These are phyloP conservation scores for Bipolaris bicolor DNA, from an alignment of 2,329 filamentous ascomycete species.

Conservation along the genomic window DNA sequence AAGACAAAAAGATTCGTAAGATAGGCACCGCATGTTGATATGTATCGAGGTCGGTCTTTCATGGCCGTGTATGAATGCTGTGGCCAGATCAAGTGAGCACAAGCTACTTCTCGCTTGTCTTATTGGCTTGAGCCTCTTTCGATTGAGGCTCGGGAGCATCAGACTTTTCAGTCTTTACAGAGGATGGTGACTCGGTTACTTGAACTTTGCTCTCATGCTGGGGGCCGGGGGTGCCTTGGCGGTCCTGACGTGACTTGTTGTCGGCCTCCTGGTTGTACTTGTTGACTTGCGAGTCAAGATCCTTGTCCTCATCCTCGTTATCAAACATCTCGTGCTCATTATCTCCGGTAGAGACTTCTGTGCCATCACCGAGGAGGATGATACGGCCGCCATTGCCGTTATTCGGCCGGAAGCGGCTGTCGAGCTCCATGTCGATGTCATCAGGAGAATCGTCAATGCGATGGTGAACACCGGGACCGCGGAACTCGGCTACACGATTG, in stretches of 20 bases:
- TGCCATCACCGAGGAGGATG: slow-evolving; percentile 94
- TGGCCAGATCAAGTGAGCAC: slow-evolving; percentile 12
- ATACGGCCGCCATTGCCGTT: slow-evolving; percentile 73
- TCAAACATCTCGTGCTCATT: slow-evolving; percentile 95
- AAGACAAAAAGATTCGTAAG: slow-evolving; percentile 20
- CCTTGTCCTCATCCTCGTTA: slow-evolving; percentile 83
- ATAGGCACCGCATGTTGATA: slow-evolving; percentile 21
- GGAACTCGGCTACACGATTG: slow-evolving; percentile 55
- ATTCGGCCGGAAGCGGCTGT: slow-evolving; percentile 71
- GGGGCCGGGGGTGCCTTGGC: slow-evolving; percentile 37
- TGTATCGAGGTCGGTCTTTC: slow-evolving; percentile 3
- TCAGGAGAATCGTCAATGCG: slow-evolving; percentile 58
- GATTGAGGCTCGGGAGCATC: slow-evolving; percentile 21
- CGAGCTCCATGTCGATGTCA: slow-evolving; percentile 76
- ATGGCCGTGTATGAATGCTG: background rate
- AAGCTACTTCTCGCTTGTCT: slow-evolving; percentile 34
- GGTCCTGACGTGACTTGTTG: slow-evolving; percentile 25
- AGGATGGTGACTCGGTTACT: slow-evolving; percentile 45
- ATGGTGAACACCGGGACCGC: slow-evolving; percentile 58
- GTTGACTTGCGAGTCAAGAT: slow-evolving; percentile 81
- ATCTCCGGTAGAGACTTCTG: slow-evolving; percentile 86
- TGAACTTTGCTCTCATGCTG: slow-evolving; percentile 25
- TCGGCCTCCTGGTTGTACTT: slow-evolving; percentile 58
- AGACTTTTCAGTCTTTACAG: slow-evolving; percentile 48
- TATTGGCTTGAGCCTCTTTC: slow-evolving; percentile 27